Evolutionary conservation across 352 stramenopile species (phyloP).

Genomic region (Globisporangium splendens): DNA sequence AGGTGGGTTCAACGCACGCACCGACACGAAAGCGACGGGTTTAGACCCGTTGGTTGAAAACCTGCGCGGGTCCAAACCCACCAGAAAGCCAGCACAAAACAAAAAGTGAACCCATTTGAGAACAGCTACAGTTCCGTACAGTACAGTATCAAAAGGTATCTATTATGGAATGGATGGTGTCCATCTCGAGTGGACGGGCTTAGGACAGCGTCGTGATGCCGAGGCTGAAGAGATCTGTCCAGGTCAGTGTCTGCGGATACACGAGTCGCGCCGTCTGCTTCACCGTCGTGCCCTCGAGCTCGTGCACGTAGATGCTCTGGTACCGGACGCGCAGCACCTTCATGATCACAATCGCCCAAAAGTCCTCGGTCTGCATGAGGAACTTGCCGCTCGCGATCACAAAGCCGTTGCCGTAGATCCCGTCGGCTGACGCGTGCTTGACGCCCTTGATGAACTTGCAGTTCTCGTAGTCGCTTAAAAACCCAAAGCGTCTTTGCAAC

Average conservation of each 20-base stretch:
- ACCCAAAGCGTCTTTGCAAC: background rate
- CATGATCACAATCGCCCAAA: conserved; percentile 9
- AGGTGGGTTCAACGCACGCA: background rate
- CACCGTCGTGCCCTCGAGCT: conserved; percentile 5
- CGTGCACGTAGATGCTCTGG: conserved; percentile 1
- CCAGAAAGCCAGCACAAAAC: too few relatives aligned
- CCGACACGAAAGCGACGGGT: too few relatives aligned
- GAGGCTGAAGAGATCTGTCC: conserved; percentile 1
- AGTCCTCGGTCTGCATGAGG: conserved; percentile 13
- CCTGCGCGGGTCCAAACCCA: too few relatives aligned
- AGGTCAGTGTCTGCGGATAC: conserved; percentile 4
- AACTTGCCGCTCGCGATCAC: too few relatives aligned
- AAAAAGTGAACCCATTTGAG: too few relatives aligned
- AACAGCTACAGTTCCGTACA: too few relatives aligned
- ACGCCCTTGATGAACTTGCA: conserved; percentile 7
- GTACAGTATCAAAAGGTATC: too few relatives aligned
- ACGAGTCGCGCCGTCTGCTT: conserved; percentile 3
- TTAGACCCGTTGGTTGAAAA: too few relatives aligned
- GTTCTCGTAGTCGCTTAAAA: conserved; percentile 3
- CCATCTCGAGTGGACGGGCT: too few relatives aligned
- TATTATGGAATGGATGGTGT: too few relatives aligned
- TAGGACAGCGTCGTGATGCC: too few relatives aligned
- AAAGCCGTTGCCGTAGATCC: conserved; percentile 14
- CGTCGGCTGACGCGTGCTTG: conserved; percentile 14
- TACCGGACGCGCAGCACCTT: conserved; percentile 7